Percentiles rank a stretch among this genome's conserved stretches.
phyloP scores from a whole-genome alignment of 2,329 filamentous ascomycete genomes.

The Hymenoscyphus fraxineus region DNA sequence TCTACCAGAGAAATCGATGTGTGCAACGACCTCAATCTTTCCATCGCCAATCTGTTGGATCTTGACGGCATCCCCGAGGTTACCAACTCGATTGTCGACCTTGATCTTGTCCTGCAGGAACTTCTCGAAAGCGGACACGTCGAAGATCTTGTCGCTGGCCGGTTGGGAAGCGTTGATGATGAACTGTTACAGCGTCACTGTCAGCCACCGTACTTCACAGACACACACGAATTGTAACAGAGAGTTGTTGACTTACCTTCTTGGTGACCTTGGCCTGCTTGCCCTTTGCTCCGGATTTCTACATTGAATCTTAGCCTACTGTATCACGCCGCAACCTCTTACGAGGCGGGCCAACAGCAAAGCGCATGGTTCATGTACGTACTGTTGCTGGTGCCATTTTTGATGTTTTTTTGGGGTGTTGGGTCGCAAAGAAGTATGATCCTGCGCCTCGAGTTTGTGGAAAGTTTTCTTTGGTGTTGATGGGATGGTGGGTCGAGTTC shows the following conservation, averaged over 20 bases:
- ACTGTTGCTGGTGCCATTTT: constrained; percentile 86
- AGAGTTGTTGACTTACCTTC: constrained; percentile 29
- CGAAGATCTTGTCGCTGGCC: constrained; percentile 99
- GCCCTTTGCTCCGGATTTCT: constrained; percentile 57
- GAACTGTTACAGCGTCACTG: constrained; percentile 57
- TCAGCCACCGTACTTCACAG: constrained; percentile 2
- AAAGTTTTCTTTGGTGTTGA: not conserved
- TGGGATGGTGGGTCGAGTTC: constrained; percentile 10
- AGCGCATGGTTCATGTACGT: constrained; percentile 80
- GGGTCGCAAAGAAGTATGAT: constrained; percentile 68
- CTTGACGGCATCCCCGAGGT: constrained; percentile 89
- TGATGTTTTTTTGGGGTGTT: constrained; percentile 34
- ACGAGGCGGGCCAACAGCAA: constrained; percentile 78
- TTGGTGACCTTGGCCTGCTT: constrained; percentile 70
- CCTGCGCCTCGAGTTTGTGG: constrained; percentile 39
- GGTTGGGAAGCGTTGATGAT: constrained; percentile 99
- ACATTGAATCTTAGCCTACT: constrained; percentile 86
- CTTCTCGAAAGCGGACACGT: constrained; percentile 97
- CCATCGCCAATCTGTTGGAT: constrained; percentile 91
- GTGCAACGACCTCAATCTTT: constrained; percentile 96
- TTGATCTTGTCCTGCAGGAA: constrained; percentile 99
- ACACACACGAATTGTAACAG: constrained; percentile 3
- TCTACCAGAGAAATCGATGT: constrained; percentile 96
- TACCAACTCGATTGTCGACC: constrained; percentile 96
- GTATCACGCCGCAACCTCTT: constrained; percentile 58